Evolutionary conservation across 768 basidiomycete genomes (phyloP), one percentile per base, ranked within the genome.

Genomic region (Podaxis sp.): DNA sequence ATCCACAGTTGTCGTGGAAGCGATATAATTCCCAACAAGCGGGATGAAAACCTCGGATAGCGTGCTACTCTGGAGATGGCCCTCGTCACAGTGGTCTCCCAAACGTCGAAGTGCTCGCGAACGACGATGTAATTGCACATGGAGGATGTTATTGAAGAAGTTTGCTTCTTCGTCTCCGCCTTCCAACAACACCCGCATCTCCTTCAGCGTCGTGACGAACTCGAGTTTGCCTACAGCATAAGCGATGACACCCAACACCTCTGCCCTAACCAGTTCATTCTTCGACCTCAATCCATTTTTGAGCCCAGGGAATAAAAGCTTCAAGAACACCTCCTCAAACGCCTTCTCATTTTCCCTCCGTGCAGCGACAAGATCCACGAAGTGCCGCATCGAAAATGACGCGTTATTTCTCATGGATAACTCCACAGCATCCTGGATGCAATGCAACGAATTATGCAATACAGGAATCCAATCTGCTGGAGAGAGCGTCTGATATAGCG

Each of bases 121-220:
- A 23, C 96, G 87, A 63, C 95, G 86, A 71, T 98, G 95, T 2
- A 89, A 76, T 73, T 99, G 97, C 47, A 98, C 84, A 69, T 99
- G 97, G 56, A 90, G 84, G 51, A 98, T 86, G 72, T 99, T 99
- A 78, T 88, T 89, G 82, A 99, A 98, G 76, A 98, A 95, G 69
- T 90, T 95, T 35, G 93, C 94, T 72, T 99, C 96, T 52, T 91
- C 88, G 69, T 98, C 95, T 1, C 93, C 95, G 16, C 80, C 85
- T 6, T 91, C 92, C 35, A 98, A 80, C 5, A 98, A 74, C 10
- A 86, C 80, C 23, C 77, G 84, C 86, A 98, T 87, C 69, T 98
- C 95, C 53, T 85, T 85, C 27, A 98, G 73, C 1, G 82, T 71
- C 0, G 75, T 68, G 32, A 95, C 76, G 18, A 78, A 73, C 5